Evolutionary conservation across 805 yeast species (phyloP).

Genomic region (Starmerella bombi): DNA sequence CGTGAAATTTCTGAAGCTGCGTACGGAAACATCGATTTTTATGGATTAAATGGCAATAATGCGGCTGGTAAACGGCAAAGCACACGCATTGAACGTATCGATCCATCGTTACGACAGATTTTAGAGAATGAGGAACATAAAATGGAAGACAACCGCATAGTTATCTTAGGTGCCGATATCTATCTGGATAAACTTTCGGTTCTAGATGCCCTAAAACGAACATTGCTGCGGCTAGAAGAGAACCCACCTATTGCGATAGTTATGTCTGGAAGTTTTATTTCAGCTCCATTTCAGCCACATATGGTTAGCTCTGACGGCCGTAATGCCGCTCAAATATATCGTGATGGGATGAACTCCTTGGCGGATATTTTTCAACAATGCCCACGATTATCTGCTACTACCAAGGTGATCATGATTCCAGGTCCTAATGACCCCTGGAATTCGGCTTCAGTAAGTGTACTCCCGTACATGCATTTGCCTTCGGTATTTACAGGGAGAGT

Average conservation of each 20-base stretch:
- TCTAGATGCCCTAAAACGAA: conserved; percentile 51
- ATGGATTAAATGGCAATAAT: conserved; percentile 32
- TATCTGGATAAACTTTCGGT: conserved; percentile 47
- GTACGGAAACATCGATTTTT: conserved; percentile 66
- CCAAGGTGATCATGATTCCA: conserved; percentile 63
- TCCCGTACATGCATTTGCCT: conserved; percentile 72
- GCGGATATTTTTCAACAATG: conserved; percentile 51
- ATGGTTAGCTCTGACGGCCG: conserved; percentile 23
- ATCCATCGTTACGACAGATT: conserved; percentile 45
- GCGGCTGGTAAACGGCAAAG: conserved; percentile 21
- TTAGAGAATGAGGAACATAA: conserved; percentile 38
- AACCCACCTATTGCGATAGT: conserved; percentile 58
- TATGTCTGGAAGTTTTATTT: conserved; percentile 67
- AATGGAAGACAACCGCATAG: conserved; percentile 42
- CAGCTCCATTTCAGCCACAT: conserved; percentile 45
- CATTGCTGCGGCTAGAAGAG: conserved; percentile 42
- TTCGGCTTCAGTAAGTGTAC: conserved; percentile 44
- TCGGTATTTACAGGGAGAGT: conserved; percentile 55
- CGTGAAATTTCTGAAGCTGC: conserved; percentile 54
- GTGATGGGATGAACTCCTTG: conserved; percentile 55
- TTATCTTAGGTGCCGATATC: conserved; percentile 65
- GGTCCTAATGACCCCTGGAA: conserved; percentile 94
- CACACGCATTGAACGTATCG: conserved; percentile 37
- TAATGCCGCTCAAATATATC: conserved; percentile 38
- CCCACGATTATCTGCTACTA: conserved; percentile 38